Evolutionary conservation across 768 basidiomycete species (phyloP).

Genomic region (Butyriboletus loyo): DNA sequence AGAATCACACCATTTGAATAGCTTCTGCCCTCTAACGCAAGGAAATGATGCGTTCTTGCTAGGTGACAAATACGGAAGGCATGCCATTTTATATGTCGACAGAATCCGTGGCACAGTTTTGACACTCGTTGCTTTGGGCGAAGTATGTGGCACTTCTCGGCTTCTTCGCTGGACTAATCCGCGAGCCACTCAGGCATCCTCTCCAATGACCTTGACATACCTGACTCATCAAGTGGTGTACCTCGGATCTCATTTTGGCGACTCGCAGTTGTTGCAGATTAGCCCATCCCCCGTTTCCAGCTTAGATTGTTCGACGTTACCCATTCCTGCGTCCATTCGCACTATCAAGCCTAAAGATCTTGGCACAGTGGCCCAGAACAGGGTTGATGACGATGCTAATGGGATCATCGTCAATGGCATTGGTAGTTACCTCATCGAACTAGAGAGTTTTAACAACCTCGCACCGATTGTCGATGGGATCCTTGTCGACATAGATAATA

Average conservation of each 20-base stretch:
- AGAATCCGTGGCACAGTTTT: slow-evolving; percentile 38
- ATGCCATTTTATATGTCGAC: slow-evolving; percentile 62
- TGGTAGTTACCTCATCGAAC: slow-evolving; percentile 57
- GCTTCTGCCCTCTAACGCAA: slow-evolving; percentile 52
- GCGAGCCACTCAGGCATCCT: slow-evolving; percentile 50
- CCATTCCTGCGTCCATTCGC: slow-evolving; percentile 48
- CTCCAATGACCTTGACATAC: slow-evolving; percentile 69
- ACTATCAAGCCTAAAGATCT: slow-evolving; percentile 40
- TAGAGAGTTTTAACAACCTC: slow-evolving; percentile 71
- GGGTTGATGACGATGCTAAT: slow-evolving; percentile 22
- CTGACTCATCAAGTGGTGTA: slow-evolving; percentile 68
- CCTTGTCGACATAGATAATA: slow-evolving; percentile 69
- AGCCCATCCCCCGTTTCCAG: slow-evolving; percentile 41
- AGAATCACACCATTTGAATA: slow-evolving; percentile 21
- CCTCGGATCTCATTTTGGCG: slow-evolving; percentile 77
- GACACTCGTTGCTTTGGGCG: slow-evolving; percentile 65
- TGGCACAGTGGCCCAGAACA: slow-evolving; percentile 38
- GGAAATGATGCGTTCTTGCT: slow-evolving; percentile 50
- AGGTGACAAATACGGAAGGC: slow-evolving; percentile 68
- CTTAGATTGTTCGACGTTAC: slow-evolving; percentile 43
- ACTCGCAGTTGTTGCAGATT: slow-evolving; percentile 74
- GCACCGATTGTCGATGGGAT: slow-evolving; percentile 81
- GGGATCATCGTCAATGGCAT: slow-evolving; percentile 50
- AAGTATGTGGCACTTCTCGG: slow-evolving; percentile 41
- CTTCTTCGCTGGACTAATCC: slow-evolving; percentile 7